Base-by-base conservation (phyloP, 2,329 filamentous ascomycete species). In the Pseudonectria foliicola region DNA sequence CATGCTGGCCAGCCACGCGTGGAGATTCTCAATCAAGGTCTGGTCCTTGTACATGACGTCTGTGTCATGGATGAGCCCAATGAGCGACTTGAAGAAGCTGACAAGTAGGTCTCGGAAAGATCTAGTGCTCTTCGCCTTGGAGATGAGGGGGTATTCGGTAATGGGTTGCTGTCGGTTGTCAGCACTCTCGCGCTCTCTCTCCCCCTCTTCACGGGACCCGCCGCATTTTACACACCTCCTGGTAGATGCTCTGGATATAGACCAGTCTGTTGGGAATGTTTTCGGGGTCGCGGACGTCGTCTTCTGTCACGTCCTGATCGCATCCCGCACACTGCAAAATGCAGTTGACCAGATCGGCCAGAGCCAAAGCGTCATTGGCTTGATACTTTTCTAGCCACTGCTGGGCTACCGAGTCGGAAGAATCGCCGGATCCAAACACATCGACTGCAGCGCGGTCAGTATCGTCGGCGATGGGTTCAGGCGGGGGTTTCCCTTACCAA, bases 261-360 rank as follows among this genome's bases (percentile, higher is more conserved):
- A 74, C 70, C 29, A 98, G 67, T 53, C 80, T 80, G 53, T 79
- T 80, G 13, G 85, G 77, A 31, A 82, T 85, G 53, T 92, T 88
- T 56, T 98, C 92, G 7, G 87, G 79, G 56, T 98, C 90, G 46
- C 82, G 79, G 44, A 95, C 85, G 56, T 96, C 88, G 55, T 92
- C 80, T 26, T 77, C 74, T 8, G 81, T 83, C 35, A 98, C 77
- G 46, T 83, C 75, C 35, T 85, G 70, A 35, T 86, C 77, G 57
- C 89, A 94, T 21, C 92, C 92, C 13, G 89, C 79, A 43, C 85
- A 75, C 51, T 76, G 73, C 25, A 84, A 61, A 25, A 82, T 71
- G 45, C 78, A 80, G 59, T 82, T 83, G 48, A 84, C 71, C 35
- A 83, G 62, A 31, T 82, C 77, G 12, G 71, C 69, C 43, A 82